Evolutionary conservation across 1,284 basidiomycete species (phyloP), one percentile per base, ranked within the genome.

Genomic region (Irpex sp.): DNA sequence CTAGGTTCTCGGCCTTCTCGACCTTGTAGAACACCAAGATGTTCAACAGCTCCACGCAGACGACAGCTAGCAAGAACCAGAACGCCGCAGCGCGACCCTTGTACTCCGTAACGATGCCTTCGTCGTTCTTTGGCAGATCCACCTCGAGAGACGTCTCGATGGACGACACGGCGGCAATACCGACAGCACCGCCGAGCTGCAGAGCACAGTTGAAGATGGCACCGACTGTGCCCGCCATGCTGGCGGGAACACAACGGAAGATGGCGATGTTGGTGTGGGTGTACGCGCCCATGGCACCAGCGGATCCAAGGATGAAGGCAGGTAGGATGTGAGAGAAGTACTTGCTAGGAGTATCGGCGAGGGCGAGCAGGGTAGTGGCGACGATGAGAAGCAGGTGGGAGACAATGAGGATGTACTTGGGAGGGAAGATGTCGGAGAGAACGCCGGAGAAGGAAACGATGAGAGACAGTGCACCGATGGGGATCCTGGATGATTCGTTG

Each of bases 181-280:
- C 81, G 21, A 82, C 72, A 1, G 84, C 85, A 3, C 78, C 78
- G 21, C 85, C 84, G 58, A 83, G 74, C 70, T 86, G 82, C 0
- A 85, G 76, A 8, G 81, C 82, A 21, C 78, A 77, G 63, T 83
- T 83, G 74, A 85, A 84, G 37, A 86, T 80, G 1, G 85, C 85
- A 15, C 83, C 83, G 2, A 84, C 79, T 0, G 79, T 82, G 49
- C 85, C 85, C 0, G 83, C 77, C 72, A 82, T 79, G 15, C 76
- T 73, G 3, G 81, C 62, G 1, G 84, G 84, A 2, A 77, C 76
- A 15, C 75, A 76, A 52, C 76, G 78, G 73, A 86, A 81, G 51
- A 85, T 78, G 9, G 83, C 82, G 62, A 86, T 82, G 67, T 75
- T 75, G 2, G 72, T 73, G 66, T 76, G 74, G 21, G 73, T 75